Conservation (phyloP, 768 basidiomycete genomes). For the Lentinula boryana region DNA sequence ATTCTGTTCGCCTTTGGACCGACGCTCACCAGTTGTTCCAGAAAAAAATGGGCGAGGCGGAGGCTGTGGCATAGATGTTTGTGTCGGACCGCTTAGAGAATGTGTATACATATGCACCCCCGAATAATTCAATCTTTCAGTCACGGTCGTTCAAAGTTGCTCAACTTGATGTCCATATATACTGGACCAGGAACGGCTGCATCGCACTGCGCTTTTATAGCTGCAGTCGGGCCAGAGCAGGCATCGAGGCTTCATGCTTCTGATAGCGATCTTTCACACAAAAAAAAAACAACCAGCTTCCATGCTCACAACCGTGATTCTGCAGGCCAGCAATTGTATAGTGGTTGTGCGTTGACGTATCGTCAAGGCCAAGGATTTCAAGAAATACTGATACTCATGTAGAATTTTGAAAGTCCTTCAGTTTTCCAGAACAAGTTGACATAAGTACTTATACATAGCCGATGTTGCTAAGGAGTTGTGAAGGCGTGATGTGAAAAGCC, state of each 20-base stretch:
- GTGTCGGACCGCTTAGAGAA: too few relatives aligned
- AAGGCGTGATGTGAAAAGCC: background rate
- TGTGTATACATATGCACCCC: too few relatives aligned
- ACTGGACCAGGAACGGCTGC: background rate
- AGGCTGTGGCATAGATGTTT: slow-evolving; percentile 8
- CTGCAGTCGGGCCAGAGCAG: background rate
- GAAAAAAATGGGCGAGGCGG: slow-evolving; percentile 43
- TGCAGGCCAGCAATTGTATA: background rate
- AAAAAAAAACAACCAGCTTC: background rate
- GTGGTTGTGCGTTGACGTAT: background rate
- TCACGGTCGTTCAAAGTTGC: too few relatives aligned
- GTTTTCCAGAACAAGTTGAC: background rate
- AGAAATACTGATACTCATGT: background rate
- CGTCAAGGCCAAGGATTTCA: slow-evolving; percentile 1
- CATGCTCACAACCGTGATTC: background rate
- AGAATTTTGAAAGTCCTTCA: background rate
- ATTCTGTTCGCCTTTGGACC: slow-evolving; percentile 57
- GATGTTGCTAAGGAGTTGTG: background rate
- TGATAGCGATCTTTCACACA: background rate
- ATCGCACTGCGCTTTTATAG: background rate
- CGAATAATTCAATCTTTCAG: too few relatives aligned
- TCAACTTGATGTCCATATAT: too few relatives aligned
- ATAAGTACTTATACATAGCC: background rate
- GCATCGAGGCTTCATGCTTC: background rate
- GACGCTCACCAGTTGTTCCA: slow-evolving; percentile 65